These are phyloP conservation scores for Cytauxzoon felis DNA, from an alignment of 169 alveolate species.

Conservation along the genomic window DNA sequence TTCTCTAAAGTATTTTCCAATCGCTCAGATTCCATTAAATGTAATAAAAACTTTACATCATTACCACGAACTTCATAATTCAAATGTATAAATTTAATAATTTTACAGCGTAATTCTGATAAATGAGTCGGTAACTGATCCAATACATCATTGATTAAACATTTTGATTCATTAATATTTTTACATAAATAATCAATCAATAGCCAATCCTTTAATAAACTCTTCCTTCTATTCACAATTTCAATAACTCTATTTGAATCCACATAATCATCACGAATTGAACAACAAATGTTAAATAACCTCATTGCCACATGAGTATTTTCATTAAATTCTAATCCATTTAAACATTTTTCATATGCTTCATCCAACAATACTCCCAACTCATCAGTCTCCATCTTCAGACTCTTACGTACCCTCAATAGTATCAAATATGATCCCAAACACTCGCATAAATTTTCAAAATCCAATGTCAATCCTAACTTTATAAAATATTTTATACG, in stretches of 20 bases:
- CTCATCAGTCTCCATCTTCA: too few relatives aligned
- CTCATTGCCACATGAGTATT: too few relatives aligned
- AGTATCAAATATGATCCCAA: slow-evolving; percentile 4
- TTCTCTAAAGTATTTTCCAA: slow-evolving; percentile 20
- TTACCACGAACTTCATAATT: not conserved
- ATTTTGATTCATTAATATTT: not conserved
- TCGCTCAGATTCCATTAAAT: slow-evolving; percentile 34
- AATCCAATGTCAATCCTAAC: slow-evolving; percentile 9
- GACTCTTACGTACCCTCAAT: not conserved
- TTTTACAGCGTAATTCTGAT: not conserved
- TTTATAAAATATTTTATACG: slow-evolving; percentile 21
- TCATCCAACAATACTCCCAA: too few relatives aligned
- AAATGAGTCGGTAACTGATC: not conserved
- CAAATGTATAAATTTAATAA: slow-evolving; percentile 6
- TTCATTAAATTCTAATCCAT: too few relatives aligned
- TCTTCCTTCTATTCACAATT: too few relatives aligned
- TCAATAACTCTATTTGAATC: too few relatives aligned
- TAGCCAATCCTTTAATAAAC: not conserved
- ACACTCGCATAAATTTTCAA: not conserved
- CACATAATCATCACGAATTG: too few relatives aligned
- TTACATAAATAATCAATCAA: not conserved
- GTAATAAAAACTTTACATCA: not conserved
- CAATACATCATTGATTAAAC: not conserved
- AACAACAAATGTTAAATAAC: too few relatives aligned
- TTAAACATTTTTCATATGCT: too few relatives aligned